Percentiles rank a stretch among this genome's conserved stretches.
Evolutionary conservation across 75 land plant genomes (phyloP).

Genomic region (Larix kaempferi): DNA sequence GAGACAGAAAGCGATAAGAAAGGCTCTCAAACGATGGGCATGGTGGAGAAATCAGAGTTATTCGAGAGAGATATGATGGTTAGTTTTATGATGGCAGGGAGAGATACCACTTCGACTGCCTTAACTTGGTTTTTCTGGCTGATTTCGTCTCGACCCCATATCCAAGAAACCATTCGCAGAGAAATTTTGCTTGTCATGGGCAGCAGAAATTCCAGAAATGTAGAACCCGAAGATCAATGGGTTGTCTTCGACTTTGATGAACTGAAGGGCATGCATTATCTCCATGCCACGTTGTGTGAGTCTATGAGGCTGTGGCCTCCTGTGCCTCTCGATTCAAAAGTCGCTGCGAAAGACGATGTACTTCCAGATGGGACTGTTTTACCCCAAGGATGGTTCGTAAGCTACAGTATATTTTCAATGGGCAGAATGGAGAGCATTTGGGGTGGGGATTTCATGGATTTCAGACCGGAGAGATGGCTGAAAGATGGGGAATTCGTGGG

Average conservation of each 20-base stretch:
- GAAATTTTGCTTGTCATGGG: slow-evolving; percentile 14
- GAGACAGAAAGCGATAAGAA: not conserved
- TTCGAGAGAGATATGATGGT: slow-evolving; percentile 17
- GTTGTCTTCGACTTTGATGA: slow-evolving; percentile 12
- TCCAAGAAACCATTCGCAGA: slow-evolving; percentile 25
- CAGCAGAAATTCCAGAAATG: not conserved
- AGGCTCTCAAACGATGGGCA: too few relatives aligned
- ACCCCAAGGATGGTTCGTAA: slow-evolving; percentile 2
- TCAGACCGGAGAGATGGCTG: slow-evolving; percentile 20
- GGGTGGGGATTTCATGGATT: not conserved
- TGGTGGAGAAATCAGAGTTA: too few relatives aligned
- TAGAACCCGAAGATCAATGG: not conserved
- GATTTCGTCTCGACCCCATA: slow-evolving; percentile 33
- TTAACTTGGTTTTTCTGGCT: slow-evolving; percentile 62
- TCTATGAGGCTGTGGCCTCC: slow-evolving; percentile 68
- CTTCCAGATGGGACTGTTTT: slow-evolving; percentile 67
- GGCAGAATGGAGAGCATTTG: slow-evolving; percentile 11
- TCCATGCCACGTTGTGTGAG: slow-evolving; percentile 69
- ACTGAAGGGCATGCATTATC: slow-evolving; percentile 51
- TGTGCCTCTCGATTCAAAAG: slow-evolving; percentile 67
- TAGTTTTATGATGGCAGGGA: slow-evolving; percentile 76
- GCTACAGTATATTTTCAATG: slow-evolving; percentile 7
- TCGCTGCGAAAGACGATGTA: slow-evolving; percentile 49
- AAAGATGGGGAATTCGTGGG: slow-evolving; percentile 22
- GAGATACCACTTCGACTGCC: slow-evolving; percentile 66